Evolutionary conservation across 768 basidiomycete genomes (phyloP), one percentile per base, ranked within the genome.

Genomic region (Epithele typhae): DNA sequence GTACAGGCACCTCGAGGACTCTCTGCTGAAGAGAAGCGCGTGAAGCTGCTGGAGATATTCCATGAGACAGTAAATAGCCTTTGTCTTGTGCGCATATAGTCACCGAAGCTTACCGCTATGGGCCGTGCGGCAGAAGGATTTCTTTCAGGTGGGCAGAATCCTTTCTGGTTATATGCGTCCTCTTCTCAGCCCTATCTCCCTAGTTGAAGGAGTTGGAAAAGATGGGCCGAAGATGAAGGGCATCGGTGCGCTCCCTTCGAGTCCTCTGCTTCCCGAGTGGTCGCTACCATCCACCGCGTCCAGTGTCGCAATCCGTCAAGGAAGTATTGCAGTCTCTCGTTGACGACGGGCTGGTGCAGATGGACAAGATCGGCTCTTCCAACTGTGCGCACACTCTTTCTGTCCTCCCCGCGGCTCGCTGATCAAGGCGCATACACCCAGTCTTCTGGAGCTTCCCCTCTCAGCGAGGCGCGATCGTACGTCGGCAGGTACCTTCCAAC

Each of bases 371-470:
- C 46, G 93, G 93, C 25, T 87, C 92, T 8, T 91, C 90, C 3
- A 96, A 95, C 61, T 96, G 93, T 92, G 61, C 56, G 84, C 66
- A 4, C 3, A 46, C 1, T 6, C 23, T 40, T 7, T 7, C 8
- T 36, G 12, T 19, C 12, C 12, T 19, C 35, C 35, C 9, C 35
- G 18, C 9, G 15, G 9, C 9, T 19, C 17, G 6, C 35, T 36
- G 35, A 19, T 9, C 7, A 17, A 42, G 45, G 46, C 51, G 54
- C 56, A 51, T 59, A 63, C 56, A 56, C 54, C 17, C 51, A 94
- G 92, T 94, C 67, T 95, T 90, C 64, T 96, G 93, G 93, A 89
- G 89, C 59, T 95, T 96, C 62, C 92, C 92, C 14, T 92, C 90
- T 1, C 89, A 93, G 48, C 78, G 81, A 37, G 92, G 92, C 4